Conservation (phyloP, 2,329 filamentous ascomycete genomes). For the Ramularia collo-cygni region DNA sequence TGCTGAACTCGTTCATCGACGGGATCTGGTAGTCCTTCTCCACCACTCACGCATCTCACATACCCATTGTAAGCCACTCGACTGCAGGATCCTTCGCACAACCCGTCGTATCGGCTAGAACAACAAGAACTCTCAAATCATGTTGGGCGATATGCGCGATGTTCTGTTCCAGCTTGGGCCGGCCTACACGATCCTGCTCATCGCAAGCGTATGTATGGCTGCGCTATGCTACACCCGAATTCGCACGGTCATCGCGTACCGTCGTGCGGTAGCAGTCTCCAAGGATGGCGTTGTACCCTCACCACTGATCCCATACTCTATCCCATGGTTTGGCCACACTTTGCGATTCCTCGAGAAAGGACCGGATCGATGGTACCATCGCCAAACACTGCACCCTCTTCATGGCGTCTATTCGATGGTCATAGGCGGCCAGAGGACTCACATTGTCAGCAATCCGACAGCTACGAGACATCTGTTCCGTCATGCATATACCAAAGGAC, state of each 20-base stretch:
- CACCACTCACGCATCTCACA: no score
- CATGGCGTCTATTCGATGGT: not conserved
- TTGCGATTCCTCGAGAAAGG: not conserved
- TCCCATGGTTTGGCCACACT: not conserved
- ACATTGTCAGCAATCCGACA: not conserved
- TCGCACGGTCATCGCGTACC: not conserved
- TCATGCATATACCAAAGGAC: not conserved
- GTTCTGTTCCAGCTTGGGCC: no score
- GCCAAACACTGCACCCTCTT: not conserved
- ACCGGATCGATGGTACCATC: not conserved
- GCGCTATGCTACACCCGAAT: not conserved
- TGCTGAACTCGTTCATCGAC: no score
- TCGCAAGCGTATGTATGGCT: not conserved
- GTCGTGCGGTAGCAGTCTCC: not conserved
- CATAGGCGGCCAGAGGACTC: not conserved
- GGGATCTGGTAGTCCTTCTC: no score
- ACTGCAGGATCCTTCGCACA: no score
- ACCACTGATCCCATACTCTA: not conserved
- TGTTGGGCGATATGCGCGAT: no score
- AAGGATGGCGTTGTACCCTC: not conserved
- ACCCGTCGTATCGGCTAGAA: no score
- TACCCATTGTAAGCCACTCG: no score
- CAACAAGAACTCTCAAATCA: no score
- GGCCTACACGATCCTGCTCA: no score
- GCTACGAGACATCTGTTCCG: not conserved